Conservation (phyloP, 495 filamentous ascomycete genomes). For the Neurospora sp. region DNA sequence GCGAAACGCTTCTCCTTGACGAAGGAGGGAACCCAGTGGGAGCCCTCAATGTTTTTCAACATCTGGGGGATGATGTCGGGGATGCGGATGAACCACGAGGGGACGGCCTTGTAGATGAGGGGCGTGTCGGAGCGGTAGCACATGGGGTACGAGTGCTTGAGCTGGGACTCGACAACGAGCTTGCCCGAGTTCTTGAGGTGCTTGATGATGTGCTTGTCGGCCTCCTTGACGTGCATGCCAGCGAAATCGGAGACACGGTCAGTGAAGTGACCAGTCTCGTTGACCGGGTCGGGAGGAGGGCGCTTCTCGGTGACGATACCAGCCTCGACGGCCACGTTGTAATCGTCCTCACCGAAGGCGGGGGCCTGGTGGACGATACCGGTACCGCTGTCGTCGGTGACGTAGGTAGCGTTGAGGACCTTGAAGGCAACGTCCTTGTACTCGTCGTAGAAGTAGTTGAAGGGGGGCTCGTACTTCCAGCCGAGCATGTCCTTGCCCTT, state of each 20-base stretch:
- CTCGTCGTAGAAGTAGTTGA: slow-evolving; percentile 87
- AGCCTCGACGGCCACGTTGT: slow-evolving; percentile 64
- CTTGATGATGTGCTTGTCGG: slow-evolving; percentile 92
- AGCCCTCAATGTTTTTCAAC: slow-evolving; percentile 78
- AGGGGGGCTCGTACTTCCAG: slow-evolving; percentile 86
- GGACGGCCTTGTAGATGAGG: slow-evolving; percentile 87
- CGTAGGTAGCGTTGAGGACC: slow-evolving; percentile 80
- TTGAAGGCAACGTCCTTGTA: slow-evolving; percentile 94
- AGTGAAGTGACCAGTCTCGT: slow-evolving; percentile 74
- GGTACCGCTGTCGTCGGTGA: slow-evolving; percentile 85
- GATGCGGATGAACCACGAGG: slow-evolving; percentile 92
- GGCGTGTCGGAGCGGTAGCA: slow-evolving; percentile 95
- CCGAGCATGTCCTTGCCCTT: slow-evolving; percentile 83
- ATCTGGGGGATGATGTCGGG: slow-evolving; percentile 77
- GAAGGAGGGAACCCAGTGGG: slow-evolving; percentile 88
- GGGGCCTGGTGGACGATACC: slow-evolving; percentile 95
- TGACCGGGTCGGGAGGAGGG: slow-evolving; percentile 80
- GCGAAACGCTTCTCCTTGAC: slow-evolving; percentile 89
- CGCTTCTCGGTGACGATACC: slow-evolving; percentile 72
- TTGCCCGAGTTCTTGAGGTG: slow-evolving; percentile 71
- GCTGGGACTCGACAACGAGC: slow-evolving; percentile 77
- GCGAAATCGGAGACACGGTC: slow-evolving; percentile 71
- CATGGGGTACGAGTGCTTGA: slow-evolving; percentile 91
- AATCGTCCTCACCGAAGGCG: slow-evolving; percentile 96
- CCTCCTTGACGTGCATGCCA: slow-evolving; percentile 86